Base-by-base conservation (phyloP, 2,329 filamentous ascomycete genomes). In the Cercospora canescens region DNA sequence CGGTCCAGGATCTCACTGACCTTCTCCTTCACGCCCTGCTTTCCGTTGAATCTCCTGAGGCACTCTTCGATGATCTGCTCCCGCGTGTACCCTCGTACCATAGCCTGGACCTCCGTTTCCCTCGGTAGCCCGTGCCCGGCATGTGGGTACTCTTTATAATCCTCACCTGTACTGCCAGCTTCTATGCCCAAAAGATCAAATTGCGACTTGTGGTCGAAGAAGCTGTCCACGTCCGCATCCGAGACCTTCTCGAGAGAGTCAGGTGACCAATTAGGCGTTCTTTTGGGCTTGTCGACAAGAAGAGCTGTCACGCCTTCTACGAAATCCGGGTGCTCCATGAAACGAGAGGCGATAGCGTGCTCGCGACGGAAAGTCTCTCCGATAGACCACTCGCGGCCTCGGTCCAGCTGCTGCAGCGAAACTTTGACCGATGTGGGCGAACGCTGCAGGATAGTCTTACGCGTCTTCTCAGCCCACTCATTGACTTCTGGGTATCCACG, bases 321-420 rank as follows among this genome's bases (percentile, higher is more conserved):
- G 76, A 99, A 99, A 79, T 99, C 95, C 4, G 88, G 91, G 77
- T 95, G 90, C 64, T 85, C 85, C 94, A 99, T 98, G 83, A 99
- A 98, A 69, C 88, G 87, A 65, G 86, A 83, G 1, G 94, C 93
- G 66, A 99, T 93, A 75, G 90, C 86, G 80, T 95, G 87, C 82
- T 99, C 95, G 69, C 88, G 88, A 76, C 89, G 84, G 84, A 98
- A 99, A 0, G 94, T 89, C 80, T 97, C 87, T 16, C 86, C 82
- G 73, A 99, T 97, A 69, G 85, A 85, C 95, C 95, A 98, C 35
- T 83, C 76, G 71, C 82, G 81, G 67, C 92, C 93, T 57, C 91
- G 80, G 71, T 89, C 90, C 87, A 98, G 91, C 82, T 96, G 92
- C 71, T 88, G 86, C 63, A 97, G 86, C 1, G 94, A 85, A 58